Evolutionary conservation across 2,329 filamentous ascomycete genomes (phyloP).

Genomic region (Claviceps sp.): DNA sequence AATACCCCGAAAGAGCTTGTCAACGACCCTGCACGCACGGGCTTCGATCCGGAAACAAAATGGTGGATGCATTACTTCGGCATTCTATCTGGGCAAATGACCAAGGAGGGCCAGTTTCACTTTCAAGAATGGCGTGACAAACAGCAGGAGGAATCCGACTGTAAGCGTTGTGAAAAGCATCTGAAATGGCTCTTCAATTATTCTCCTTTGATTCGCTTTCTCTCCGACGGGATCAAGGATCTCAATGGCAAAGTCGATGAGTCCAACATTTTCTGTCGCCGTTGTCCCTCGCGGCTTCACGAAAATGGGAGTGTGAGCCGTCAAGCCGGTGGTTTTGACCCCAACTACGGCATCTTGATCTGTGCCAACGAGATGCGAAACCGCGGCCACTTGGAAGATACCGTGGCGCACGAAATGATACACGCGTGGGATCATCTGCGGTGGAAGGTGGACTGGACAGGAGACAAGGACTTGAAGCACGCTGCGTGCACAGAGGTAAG

Average conservation of each 20-base stretch:
- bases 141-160: slow-evolving; percentile 64
- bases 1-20: slow-evolving; percentile 23
- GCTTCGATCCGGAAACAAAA: slow-evolving; percentile 45
- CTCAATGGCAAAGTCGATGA: slow-evolving; percentile 64
- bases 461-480: slow-evolving; percentile 62
- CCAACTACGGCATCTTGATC: slow-evolving; percentile 74
- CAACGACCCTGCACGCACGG: slow-evolving; percentile 48
- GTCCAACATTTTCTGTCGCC: slow-evolving; percentile 67
- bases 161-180: slow-evolving; percentile 65
- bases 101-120: slow-evolving; percentile 52
- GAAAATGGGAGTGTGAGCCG: slow-evolving; percentile 48
- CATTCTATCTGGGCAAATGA: slow-evolving; percentile 63
- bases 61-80: slow-evolving; percentile 81
- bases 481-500: slow-evolving; percentile 84
- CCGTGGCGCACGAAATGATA: slow-evolving; percentile 92
- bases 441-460: slow-evolving; percentile 78
- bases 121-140: slow-evolving; percentile 69
- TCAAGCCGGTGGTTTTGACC: slow-evolving; percentile 69
- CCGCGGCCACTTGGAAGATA: slow-evolving; percentile 77
- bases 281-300: slow-evolving; percentile 51
- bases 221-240: slow-evolving; percentile 66
- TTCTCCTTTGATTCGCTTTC: slow-evolving; percentile 76
- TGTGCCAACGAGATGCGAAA: slow-evolving; percentile 86
- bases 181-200: slow-evolving; percentile 74
- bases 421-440: slow-evolving; percentile 89